Base-by-base conservation (phyloP, 257 asterid species). In the Plectranthus barbatus region DNA sequence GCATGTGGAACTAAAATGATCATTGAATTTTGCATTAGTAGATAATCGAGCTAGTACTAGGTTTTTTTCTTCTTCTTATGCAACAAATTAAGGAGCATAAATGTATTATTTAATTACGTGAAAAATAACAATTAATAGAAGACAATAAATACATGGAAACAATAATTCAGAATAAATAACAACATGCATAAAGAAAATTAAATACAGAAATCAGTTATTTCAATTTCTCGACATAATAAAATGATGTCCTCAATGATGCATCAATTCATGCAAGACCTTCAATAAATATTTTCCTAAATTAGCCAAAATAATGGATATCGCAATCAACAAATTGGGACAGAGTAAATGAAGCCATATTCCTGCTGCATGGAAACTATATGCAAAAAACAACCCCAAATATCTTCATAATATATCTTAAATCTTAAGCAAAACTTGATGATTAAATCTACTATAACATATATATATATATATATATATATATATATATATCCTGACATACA, bases 211-310 rank as follows among this genome's bases (percentile, higher is more conserved):
- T 52, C 21, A 26, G 17, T 33, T 56, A 59, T 14, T 24, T 9
- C 44, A 37, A 37, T 37, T n/a, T 8, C 18, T 42, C 54, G 54
- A 60, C 66, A 60, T 24, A 60, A 60, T 60, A 23, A 42, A 60
- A 24, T 60, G 42, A 9, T 44, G 2, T 2, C 9, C 6, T 42
- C 51, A 60, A 45, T 45, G 55, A 60, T 17, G 56, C 64, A 55
- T 42, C 44, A 12, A 54, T 42, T 33, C 39, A 55, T 45, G 65
- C 51, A 60, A 60, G 29, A 9, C 42, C 23, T 5, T 17, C 26
- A 60, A 60, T 60, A 42, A 60, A 24, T 44, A 24, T 60, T 60
- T 60, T 60, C 15, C 52, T 21, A 58, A 20, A 58, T 39, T 39
- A 0, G 40, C 66, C 66, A 60, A 41, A 42, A 60, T 60, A 60